Evolutionary conservation across 192 early-diverging fungal species (phyloP), one percentile per base, ranked within the genome.

Genomic region (Spizellomyces sp.): DNA sequence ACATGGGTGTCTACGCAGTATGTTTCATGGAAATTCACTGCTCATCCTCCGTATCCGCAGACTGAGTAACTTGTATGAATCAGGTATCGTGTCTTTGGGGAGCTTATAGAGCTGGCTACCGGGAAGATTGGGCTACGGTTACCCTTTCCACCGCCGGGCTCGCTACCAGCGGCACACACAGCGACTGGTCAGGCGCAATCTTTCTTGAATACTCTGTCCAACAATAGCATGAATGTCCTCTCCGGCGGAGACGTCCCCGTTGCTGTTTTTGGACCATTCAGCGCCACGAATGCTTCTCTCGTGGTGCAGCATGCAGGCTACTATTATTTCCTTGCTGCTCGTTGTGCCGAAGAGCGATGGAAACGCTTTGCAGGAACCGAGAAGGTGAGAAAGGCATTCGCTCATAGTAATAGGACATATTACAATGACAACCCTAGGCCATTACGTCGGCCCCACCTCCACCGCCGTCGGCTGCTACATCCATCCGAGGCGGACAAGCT

Each of bases 281-380:
- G 76, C 44, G 79, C 86, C 8, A 72, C 86, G 19, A 90, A 90
- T 74, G 84, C 92, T 5, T 77, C 81, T 43, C 73, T 85, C 21
- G 80, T 94, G 9, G 78, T 96, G 9, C 94, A 94, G 69, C 93
- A 94, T 81, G 88, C 93, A 44, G 94, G 94, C 9, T 94, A 83
- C 69, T 93, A 94, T 72, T 96, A 93, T 73, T 84, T 91, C 66
- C 65, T 85, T 7, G 86, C 93, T 44, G 93, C 94, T 0, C 80
- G 84, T 58, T 90, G 89, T 67, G 87, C 86, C 45, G 90, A 93
- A 42, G 89, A 94, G 58, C 69, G 89, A 55, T 83, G 89, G 62
- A 79, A 82, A 42, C 79, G 83, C 6, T 89, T 86, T 70, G 80
- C 83, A 54, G 78, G 80, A 10, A 71, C 69, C 19, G 68, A 68